These are phyloP conservation scores for Oryza rufipogon DNA, from an alignment of 176 grass and related monocot genomes.

Conservation along the genomic window DNA sequence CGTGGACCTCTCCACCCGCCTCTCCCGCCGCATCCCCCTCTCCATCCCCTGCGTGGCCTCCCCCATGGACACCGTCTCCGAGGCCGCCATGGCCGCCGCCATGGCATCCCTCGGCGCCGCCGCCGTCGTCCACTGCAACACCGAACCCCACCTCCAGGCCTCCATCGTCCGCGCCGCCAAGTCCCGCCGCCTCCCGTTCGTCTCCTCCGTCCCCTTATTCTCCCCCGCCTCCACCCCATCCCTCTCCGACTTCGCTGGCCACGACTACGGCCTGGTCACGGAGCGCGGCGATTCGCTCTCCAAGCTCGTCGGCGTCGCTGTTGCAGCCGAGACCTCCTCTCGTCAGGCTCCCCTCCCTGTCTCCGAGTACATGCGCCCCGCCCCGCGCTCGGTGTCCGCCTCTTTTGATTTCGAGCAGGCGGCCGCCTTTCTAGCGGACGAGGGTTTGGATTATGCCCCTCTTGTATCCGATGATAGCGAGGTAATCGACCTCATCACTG, in stretches of 20 bases:
- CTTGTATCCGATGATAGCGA: conserved; percentile 67
- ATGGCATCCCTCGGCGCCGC: conserved; percentile 85
- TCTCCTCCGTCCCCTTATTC: conserved; percentile 65
- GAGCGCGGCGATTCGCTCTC: conserved; percentile 64
- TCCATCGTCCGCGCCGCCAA: conserved; percentile 75
- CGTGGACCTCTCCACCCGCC: conserved; percentile 77
- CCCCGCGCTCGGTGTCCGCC: conserved; percentile 47
- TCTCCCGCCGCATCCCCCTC: conserved; percentile 76
- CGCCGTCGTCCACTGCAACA: conserved; percentile 80
- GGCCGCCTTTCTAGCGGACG: conserved; percentile 60
- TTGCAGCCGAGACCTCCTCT: conserved; percentile 46
- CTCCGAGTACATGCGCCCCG: conserved; percentile 67
- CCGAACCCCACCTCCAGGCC: conserved; percentile 58
- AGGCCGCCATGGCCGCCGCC: conserved; percentile 74
- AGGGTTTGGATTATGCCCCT: conserved; percentile 79
- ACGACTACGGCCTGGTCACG: conserved; percentile 75
- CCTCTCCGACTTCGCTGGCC: conserved; percentile 47
- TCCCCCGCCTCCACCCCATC: conserved; percentile 36
- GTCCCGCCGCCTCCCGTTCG: conserved; percentile 72
- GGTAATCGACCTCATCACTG: conserved; percentile 72
- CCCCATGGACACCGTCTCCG: conserved; percentile 97
- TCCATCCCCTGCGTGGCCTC: conserved; percentile 84
- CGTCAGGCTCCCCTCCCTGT: conserved; percentile 26
- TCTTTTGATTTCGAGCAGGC: conserved; percentile 70
- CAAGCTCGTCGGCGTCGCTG: conserved; percentile 54